Base-by-base conservation (phyloP, 495 filamentous ascomycete genomes). In the Jackrogersella minutella region DNA sequence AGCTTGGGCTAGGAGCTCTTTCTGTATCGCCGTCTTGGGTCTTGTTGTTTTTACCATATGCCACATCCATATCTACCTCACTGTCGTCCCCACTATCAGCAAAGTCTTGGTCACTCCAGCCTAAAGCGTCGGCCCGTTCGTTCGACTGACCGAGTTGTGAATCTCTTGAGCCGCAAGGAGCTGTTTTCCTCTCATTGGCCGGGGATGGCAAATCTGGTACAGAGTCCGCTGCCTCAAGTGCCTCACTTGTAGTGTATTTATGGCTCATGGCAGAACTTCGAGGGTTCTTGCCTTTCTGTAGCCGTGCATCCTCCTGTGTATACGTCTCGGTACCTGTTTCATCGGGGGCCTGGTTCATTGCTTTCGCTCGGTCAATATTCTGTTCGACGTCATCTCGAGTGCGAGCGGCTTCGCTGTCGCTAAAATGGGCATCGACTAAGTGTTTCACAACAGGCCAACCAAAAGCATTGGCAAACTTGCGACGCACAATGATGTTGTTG, bases 371-470 rank as follows among this genome's bases (percentile, higher is more conserved):
- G 65, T 85, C 82, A 17, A 34, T 53, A 11, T 66, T 71, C 16
- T 59, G 53, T 69, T 82, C 80, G 7, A 74, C 57, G 19, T 86
- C 85, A 69, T 93, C 91, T 2, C 84, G 78, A 1, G 81, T 85
- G 19, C 76, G 79, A 2, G 88, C 86, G 2, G 80, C 76, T 34
- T 85, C 85, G 0, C 82, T 85, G 66, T 91, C 86, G 40, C 86
- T 88, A 70, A 99, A 99, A 71, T 99, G 95, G 0, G 92, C 92
- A 71, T 97, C 93, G 41, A 93, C 91, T 1, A 98, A 78, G 74
- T 99, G 95, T 73, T 97, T 91, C 44, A 97, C 82, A 4, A 99
- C 95, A 0, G 94, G 93, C 95, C 95, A 99, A 2, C 95, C 95
- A 71, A 97, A 97, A 0, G 95, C 95, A 74, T 99, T 99, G 58